Conservation (phyloP, 345 rosid species). For the Rubroshorea leprosula region DNA sequence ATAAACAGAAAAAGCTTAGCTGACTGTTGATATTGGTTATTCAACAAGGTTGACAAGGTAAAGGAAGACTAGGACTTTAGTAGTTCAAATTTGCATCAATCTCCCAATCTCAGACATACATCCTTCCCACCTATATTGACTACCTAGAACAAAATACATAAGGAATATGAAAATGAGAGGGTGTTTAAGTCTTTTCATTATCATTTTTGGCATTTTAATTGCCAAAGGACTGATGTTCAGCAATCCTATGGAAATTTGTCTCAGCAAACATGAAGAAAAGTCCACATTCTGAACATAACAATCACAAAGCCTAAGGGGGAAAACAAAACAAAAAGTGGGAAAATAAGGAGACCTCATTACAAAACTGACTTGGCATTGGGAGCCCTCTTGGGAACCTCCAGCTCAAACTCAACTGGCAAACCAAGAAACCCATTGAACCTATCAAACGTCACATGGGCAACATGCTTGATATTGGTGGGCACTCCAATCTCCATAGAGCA, state of each 20-base stretch:
- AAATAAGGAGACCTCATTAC: neutral
- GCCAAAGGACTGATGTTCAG: too few relatives aligned
- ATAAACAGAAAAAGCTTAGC: neutral
- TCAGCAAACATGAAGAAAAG: too few relatives aligned
- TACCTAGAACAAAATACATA: too few relatives aligned
- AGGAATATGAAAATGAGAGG: too few relatives aligned
- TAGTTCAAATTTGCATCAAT: neutral
- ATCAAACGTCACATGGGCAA: slow-evolving; percentile 98
- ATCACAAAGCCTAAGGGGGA: slow-evolving; percentile 1
- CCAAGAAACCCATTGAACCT: slow-evolving; percentile 97
- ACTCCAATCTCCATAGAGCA: slow-evolving; percentile 90
- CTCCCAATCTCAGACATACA: neutral
- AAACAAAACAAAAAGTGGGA: neutral
- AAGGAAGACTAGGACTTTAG: neutral
- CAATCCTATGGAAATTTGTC: too few relatives aligned
- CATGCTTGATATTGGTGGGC: slow-evolving; percentile 91
- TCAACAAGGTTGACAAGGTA: neutral
- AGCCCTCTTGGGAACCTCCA: slow-evolving; percentile 86
- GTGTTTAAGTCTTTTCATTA: too few relatives aligned
- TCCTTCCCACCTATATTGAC: neutral
- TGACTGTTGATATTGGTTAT: neutral
- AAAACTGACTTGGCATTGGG: slow-evolving; percentile 83
- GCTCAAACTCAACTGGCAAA: slow-evolving; percentile 95
- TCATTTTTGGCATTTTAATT: too few relatives aligned
- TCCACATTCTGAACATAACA: too few relatives aligned